Evolutionary conservation across 2,329 filamentous ascomycete genomes (phyloP).

Genomic region (Aspergillus pseudoglaucus): DNA sequence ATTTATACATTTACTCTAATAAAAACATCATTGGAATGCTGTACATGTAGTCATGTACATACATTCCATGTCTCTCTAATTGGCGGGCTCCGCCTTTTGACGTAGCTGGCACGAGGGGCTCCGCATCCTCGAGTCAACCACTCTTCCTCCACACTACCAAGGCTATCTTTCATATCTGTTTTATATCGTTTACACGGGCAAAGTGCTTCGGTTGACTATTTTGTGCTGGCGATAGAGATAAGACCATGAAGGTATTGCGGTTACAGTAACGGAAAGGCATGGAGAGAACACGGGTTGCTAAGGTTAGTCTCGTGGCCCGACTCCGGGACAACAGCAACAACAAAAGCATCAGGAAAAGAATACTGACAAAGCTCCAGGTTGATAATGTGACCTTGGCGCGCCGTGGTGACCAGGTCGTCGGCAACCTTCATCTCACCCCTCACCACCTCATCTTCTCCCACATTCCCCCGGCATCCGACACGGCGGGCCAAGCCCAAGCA

Average conservation of each 20-base stretch:
- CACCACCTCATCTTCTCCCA: slow-evolving; percentile 62
- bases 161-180: background rate
- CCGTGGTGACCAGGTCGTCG: slow-evolving; percentile 50
- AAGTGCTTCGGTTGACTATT: background rate
- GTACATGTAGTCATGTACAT: too few species aligned
- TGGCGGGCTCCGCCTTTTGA: slow-evolving; percentile 1
- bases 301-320: slow-evolving; percentile 21
- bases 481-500: slow-evolving; percentile 12
- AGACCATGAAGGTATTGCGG: slow-evolving; percentile 28
- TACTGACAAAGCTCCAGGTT: slow-evolving; percentile 28
- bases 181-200: background rate
- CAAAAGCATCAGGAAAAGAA: background rate
- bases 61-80: background rate
- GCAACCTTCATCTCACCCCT: slow-evolving; percentile 56
- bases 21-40: too few species aligned
- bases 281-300: slow-evolving; percentile 41
- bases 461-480: slow-evolving; percentile 36
- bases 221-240: background rate
- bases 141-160: background rate
- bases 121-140: slow-evolving; percentile 12
- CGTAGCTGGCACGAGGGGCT: slow-evolving; percentile 15
- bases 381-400: slow-evolving; percentile 54
- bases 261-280: slow-evolving; percentile 31
- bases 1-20: too few species aligned
- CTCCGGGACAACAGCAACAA: background rate